These are phyloP conservation scores for Penicillium cataractarum DNA, from an alignment of 495 filamentous ascomycete genomes.

Conservation along the genomic window DNA sequence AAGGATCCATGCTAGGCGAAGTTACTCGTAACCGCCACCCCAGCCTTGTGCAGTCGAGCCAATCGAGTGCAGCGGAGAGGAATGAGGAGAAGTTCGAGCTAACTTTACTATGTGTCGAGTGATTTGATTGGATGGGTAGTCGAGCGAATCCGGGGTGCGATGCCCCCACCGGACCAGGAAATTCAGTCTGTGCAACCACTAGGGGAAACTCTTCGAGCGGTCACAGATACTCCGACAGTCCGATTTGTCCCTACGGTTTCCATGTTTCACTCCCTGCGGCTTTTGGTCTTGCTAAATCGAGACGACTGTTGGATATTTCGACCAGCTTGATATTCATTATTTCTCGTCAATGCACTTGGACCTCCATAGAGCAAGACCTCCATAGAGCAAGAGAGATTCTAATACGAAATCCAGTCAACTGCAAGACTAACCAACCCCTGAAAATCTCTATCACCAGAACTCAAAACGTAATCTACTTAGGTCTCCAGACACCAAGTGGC, in stretches of 20 bases:
- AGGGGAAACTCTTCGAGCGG: neutral
- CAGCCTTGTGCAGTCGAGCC: neutral
- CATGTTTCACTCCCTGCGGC: neutral
- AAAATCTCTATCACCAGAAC: too few species aligned
- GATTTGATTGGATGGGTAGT: neutral
- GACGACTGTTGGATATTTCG: too few species aligned
- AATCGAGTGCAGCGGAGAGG: neutral
- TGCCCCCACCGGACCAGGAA: neutral
- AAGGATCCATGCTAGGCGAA: neutral
- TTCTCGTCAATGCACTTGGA: too few species aligned
- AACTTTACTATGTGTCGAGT: neutral
- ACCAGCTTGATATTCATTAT: too few species aligned
- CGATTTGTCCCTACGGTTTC: too few species aligned
- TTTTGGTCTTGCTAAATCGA: neutral
- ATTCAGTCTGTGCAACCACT: neutral
- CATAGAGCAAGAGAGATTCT: too few species aligned
- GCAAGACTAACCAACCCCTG: too few species aligned
- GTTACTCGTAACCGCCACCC: neutral
- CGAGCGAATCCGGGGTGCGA: neutral
- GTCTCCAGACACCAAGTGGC: too few species aligned
- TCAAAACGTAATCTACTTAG: too few species aligned
- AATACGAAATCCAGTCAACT: too few species aligned
- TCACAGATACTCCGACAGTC: neutral
- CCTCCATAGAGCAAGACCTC: too few species aligned
- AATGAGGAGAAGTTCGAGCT: neutral